Evolutionary conservation across 768 basidiomycete genomes (phyloP), one percentile per base, ranked within the genome.

Genomic region (Psilocybe azurescens): DNA sequence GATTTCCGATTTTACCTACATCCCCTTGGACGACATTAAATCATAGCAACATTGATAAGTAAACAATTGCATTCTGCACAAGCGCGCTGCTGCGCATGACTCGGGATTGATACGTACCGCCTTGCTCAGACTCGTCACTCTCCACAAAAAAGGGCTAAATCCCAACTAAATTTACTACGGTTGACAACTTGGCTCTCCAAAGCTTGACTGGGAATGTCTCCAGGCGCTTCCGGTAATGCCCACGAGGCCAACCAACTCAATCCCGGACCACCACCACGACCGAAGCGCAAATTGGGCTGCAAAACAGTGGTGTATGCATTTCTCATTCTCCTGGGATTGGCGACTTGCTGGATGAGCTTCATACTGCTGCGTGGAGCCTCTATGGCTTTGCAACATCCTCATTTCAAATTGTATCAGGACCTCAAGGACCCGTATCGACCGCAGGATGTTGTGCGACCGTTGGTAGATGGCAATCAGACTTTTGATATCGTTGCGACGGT

Each of bases 401-500:
- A 58, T 48, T 18, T 29, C 38, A 11, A 16, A 13, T 44, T 65
- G 24, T 62, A 56, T 24, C 60, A 65, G 32, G 50, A 65, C 36
- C 20, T 36, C 20, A 59, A 44, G 6, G 54, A 14, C 28, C 56
- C 56, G 16, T 59, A 62, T 36, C 47, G 50, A 29, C 54, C 48
- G 7, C 49, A 62, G 36, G 60, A 65, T 14, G 64, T 68, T 10
- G 64, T 68, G 24, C 64, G 58, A 7, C 64, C 67, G 20, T 52
- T 68, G 51, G 53, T 68, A 33, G 64, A 65, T 32, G 20, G 28
- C 1, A 32, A 65, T 47, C 62, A 65, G 59, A 47, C 44, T 0
- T 68, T 68, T 29, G 67, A 68, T 24, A 57, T 68, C 28, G 59
- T 68, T n/a, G 67, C 67, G 14, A 68, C 67, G 1, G 62, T 68